phyloP scores from a whole-genome alignment of 2,329 filamentous ascomycete genomes.

The Tolypocladium tropicale region DNA sequence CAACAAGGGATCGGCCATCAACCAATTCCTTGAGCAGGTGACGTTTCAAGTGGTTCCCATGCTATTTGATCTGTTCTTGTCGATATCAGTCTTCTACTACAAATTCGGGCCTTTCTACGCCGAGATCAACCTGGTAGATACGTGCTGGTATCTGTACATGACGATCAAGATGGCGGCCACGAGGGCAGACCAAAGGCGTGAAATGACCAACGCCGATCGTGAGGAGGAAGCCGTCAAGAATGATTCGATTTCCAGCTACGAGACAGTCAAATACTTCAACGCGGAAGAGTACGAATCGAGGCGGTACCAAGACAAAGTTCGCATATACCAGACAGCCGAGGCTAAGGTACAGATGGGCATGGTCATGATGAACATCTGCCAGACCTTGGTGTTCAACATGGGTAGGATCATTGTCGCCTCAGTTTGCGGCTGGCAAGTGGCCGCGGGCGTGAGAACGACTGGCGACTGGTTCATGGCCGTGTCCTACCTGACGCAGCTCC shows the following conservation, averaged over 20 bases:
- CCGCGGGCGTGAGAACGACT: conserved; percentile 51
- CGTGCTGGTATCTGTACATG: conserved; percentile 92
- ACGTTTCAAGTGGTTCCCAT: conserved; percentile 95
- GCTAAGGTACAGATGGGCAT: conserved; percentile 67
- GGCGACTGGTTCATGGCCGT: conserved; percentile 65
- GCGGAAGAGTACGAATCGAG: conserved; percentile 70
- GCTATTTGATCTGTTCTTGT: conserved; percentile 79
- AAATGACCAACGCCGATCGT: conserved; percentile 90
- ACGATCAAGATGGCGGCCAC: conserved; percentile 95
- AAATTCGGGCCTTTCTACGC: conserved; percentile 62
- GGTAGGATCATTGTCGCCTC: conserved; percentile 63
- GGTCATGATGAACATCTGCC: conserved; percentile 71
- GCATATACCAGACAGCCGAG: conserved; percentile 62
- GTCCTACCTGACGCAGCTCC: conserved; percentile 70
- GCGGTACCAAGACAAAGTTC: conserved; percentile 61
- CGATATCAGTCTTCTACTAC: conserved; percentile 67
- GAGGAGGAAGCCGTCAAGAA: conserved; percentile 98
- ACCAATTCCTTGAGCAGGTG: conserved; percentile 90
- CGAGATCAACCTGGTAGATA: conserved; percentile 79
- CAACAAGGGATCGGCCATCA: conserved; percentile 93
- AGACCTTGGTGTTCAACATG: conserved; percentile 70
- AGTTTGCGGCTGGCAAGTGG: conserved; percentile 69
- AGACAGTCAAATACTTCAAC: conserved; percentile 89
- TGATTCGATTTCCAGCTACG: conserved; percentile 97
- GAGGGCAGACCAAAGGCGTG: conserved; percentile 77